These are phyloP conservation scores for Clarireedia monteithiana DNA, from an alignment of 2,329 filamentous ascomycete species.

Conservation along the genomic window DNA sequence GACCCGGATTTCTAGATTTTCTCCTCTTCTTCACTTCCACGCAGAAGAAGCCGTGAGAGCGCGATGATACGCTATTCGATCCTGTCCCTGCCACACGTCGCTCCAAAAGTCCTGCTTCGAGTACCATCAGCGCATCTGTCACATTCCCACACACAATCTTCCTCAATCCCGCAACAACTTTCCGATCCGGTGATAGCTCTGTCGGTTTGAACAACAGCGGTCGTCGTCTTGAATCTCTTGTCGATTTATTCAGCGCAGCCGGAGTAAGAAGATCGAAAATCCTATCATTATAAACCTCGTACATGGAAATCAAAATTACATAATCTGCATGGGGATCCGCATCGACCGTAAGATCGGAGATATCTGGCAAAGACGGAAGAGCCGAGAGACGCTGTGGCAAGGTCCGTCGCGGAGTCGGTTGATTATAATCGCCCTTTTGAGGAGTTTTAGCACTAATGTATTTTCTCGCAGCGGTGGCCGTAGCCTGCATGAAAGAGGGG, in stretches of 20 bases:
- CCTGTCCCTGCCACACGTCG: constrained; percentile 82
- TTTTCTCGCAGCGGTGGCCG: constrained; percentile 25
- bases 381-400: constrained; percentile 61
- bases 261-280: constrained; percentile 87
- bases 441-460: constrained; percentile 28
- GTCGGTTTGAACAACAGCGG: constrained; percentile 88
- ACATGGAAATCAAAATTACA: constrained; percentile 89
- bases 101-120: constrained; percentile 84
- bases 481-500: constrained; percentile 27
- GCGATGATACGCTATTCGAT: constrained; percentile 84
- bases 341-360: constrained; percentile 60
- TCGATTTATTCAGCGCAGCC: constrained; percentile 48
- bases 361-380: constrained; percentile 66
- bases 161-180: constrained; percentile 83
- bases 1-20: constrained; percentile 40
- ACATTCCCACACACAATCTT: constrained; percentile 83
- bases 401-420: constrained; percentile 49
- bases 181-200: constrained; percentile 80
- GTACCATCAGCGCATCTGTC: constrained; percentile 77
- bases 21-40: constrained; percentile 85
- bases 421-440: constrained; percentile 45
- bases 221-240: constrained; percentile 67
- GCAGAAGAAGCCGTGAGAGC: constrained; percentile 94
- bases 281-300: constrained; percentile 97
- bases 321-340: constrained; percentile 69